Conservation (phyloP, 306 rosid genomes). For the Adenanthera pavonina region DNA sequence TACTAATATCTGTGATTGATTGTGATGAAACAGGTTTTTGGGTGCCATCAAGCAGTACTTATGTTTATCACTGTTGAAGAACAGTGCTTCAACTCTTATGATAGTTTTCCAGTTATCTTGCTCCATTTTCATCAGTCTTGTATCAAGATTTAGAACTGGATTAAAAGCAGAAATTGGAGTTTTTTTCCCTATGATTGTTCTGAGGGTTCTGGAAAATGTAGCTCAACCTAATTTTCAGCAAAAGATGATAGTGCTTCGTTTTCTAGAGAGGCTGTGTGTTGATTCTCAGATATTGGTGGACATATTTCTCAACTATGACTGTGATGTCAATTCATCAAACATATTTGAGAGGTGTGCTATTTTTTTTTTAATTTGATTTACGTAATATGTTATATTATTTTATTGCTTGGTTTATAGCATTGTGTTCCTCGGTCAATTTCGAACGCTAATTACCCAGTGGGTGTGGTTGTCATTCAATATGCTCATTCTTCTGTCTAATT, state of each 20-base stretch:
- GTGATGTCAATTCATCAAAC: constrained; percentile 99
- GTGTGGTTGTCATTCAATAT: constrained; percentile 34
- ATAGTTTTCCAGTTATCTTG: constrained; percentile 95
- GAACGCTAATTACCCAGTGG: neutral
- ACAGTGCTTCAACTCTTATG: constrained; percentile 97
- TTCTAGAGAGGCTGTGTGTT: constrained; percentile 86
- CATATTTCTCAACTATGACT: constrained; percentile 94
- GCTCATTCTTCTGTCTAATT: constrained; percentile 26
- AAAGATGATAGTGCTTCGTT: constrained; percentile 97
- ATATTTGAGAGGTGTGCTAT: constrained; percentile 92
- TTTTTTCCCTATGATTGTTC: constrained; percentile 98
- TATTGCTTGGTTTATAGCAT: neutral
- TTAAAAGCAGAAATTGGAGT: constrained; percentile 99
- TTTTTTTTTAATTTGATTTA: constrained; percentile 28
- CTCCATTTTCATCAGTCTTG: constrained; percentile 98
- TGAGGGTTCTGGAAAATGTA: constrained; percentile 96
- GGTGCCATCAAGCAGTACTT: constrained; percentile 99
- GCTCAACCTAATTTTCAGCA: constrained; percentile 99
- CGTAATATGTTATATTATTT: constrained; percentile 7
- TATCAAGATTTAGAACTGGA: constrained; percentile 97
- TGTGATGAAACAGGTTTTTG: constrained; percentile 81
- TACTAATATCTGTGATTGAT: constrained; percentile 44
- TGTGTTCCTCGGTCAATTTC: constrained; percentile 28
- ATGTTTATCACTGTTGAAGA: constrained; percentile 96
- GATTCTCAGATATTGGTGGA: constrained; percentile 98